Evolutionary conservation across 1,284 basidiomycete species (phyloP).

Genomic region (Hymenochaete sp.): DNA sequence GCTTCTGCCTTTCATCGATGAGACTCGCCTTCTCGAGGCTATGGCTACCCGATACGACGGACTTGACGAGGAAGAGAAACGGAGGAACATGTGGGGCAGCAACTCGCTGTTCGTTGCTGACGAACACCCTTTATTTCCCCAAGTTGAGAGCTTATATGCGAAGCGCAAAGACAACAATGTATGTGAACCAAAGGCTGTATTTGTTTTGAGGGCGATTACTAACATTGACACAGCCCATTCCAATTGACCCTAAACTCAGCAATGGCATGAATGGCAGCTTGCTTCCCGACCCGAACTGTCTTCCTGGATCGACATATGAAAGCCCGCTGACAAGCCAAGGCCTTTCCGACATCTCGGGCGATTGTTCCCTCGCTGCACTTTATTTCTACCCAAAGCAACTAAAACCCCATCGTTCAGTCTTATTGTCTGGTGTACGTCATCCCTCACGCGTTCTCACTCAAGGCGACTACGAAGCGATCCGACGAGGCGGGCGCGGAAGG

Average conservation of each 20-base stretch:
- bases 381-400: slow-evolving; percentile 89
- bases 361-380: slow-evolving; percentile 78
- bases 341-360: slow-evolving; percentile 76
- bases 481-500: slow-evolving; percentile 35
- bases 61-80: slow-evolving; percentile 75
- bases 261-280: slow-evolving; percentile 77
- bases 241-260: slow-evolving; percentile 63
- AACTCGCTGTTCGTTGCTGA: slow-evolving; percentile 82
- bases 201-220: slow-evolving; percentile 15
- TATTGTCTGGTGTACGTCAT: slow-evolving; percentile 69
- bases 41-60: slow-evolving; percentile 69
- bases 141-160: slow-evolving; percentile 82
- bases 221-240: slow-evolving; percentile 40
- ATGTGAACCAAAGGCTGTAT: slow-evolving; percentile 25
- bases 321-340: slow-evolving; percentile 55
- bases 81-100: slow-evolving; percentile 81
- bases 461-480: slow-evolving; percentile 64
- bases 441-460: slow-evolving; percentile 57
- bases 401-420: slow-evolving; percentile 75
- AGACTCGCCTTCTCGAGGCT: slow-evolving; percentile 73
- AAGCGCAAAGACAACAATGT: slow-evolving; percentile 80
- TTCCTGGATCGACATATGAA: slow-evolving; percentile 87
- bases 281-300: slow-evolving; percentile 77
- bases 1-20: slow-evolving; percentile 92
- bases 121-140: slow-evolving; percentile 78